Percentiles rank a stretch among this genome's conserved stretches.
These are phyloP conservation scores for Ceratobasidium sp. DNA, from an alignment of 1,284 basidiomycete genomes.

Conservation along the genomic window DNA sequence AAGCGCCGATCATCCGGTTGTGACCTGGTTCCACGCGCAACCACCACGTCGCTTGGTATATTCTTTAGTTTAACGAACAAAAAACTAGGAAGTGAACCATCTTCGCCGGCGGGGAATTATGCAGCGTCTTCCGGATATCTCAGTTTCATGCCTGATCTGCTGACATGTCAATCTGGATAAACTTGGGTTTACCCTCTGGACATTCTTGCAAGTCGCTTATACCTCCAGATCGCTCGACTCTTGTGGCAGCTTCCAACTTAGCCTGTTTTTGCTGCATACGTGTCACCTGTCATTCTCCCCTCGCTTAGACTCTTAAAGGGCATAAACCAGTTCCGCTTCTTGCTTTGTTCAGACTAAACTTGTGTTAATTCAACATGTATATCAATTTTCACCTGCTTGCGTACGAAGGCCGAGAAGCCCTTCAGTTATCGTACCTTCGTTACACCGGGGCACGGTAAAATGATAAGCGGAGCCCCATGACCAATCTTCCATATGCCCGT, in stretches of 20 bases:
- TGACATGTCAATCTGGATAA: too few species aligned
- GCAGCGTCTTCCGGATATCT: not conserved
- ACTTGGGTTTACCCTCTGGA: too few species aligned
- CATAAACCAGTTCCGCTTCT: not conserved
- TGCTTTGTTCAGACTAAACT: not conserved
- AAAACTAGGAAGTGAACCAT: not conserved
- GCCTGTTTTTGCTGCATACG: not conserved
- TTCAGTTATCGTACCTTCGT: not conserved
- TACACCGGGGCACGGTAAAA: not conserved
- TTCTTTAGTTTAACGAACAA: not conserved
- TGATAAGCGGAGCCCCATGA: not conserved
- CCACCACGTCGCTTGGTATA: not conserved
- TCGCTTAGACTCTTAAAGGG: not conserved
- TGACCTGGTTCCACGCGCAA: too few species aligned
- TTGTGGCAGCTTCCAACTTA: not conserved
- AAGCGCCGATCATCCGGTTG: not conserved
- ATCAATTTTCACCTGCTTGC: conserved; percentile 13
- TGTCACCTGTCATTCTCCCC: not conserved
- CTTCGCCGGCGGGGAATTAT: not conserved
- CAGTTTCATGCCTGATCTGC: not conserved
- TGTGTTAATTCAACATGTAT: not conserved
- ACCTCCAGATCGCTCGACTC: not conserved
- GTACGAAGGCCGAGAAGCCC: not conserved
- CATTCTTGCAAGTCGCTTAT: not conserved
- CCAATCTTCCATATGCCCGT: not conserved